A percentile compares a stretch with the other conserved stretches of the same genome.
Evolutionary conservation across 2,329 filamentous ascomycete genomes (phyloP).

Genomic region (Hypomyces perniciosus): DNA sequence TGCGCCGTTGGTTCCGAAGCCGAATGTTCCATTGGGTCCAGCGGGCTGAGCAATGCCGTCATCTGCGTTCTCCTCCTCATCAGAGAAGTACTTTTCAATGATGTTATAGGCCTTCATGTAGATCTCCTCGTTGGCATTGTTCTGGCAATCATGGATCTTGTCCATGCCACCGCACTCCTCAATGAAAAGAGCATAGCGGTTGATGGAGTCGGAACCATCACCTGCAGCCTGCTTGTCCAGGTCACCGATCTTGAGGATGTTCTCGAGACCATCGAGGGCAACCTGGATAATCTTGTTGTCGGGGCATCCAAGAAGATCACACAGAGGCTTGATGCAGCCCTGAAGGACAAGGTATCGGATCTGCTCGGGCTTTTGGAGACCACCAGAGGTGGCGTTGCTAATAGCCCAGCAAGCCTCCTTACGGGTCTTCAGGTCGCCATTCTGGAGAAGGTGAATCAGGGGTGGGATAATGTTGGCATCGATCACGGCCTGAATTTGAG

Average conservation of each 20-base stretch:
- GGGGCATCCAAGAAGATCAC: slow-evolving; percentile 88
- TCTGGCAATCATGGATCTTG: slow-evolving; percentile 99
- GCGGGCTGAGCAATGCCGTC: slow-evolving; percentile 68
- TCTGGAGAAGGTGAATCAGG: slow-evolving; percentile 89
- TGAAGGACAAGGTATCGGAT: slow-evolving; percentile 90
- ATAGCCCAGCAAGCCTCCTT: slow-evolving; percentile 99
- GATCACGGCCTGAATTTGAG: slow-evolving; percentile 93
- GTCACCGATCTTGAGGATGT: slow-evolving; percentile 98
- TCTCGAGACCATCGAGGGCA: slow-evolving; percentile 93
- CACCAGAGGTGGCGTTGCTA: slow-evolving; percentile 94
- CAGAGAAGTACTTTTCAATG: slow-evolving; percentile 99
- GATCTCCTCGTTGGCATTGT: slow-evolving; percentile 99
- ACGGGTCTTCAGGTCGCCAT: slow-evolving; percentile 97
- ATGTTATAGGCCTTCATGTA: slow-evolving; percentile 99
- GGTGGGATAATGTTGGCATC: slow-evolving; percentile 96
- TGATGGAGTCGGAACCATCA: slow-evolving; percentile 71
- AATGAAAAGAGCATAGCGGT: slow-evolving; percentile 95
- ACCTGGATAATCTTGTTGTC: slow-evolving; percentile 99
- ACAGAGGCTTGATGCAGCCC: slow-evolving; percentile 95
- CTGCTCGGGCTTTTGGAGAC: slow-evolving; percentile 97
- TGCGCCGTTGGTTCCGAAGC: slow-evolving; percentile 63
- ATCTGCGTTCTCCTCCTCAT: slow-evolving; percentile 91
- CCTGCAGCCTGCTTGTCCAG: slow-evolving; percentile 91
- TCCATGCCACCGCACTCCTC: slow-evolving; percentile 99
- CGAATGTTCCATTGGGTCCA: slow-evolving; percentile 66